Percentiles rank a stretch among this genome's conserved stretches.
Evolutionary conservation across 371 early-diverging fungal species (phyloP).

Genomic region (Haplosporangium sp.): DNA sequence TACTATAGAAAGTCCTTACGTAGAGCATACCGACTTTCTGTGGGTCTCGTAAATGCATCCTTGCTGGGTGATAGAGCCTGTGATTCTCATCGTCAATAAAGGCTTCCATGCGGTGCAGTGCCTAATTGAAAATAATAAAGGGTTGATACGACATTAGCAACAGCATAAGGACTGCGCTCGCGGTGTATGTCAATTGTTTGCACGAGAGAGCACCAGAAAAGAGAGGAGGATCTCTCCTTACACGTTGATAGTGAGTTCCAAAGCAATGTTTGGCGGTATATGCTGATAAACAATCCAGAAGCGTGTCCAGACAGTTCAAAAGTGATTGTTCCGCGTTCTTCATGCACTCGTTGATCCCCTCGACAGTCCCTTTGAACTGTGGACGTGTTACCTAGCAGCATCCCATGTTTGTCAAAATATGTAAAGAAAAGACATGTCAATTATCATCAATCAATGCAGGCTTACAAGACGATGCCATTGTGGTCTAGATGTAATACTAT

Average conservation of each 20-base stretch:
- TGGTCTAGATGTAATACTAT: not conserved
- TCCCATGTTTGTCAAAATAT: not conserved
- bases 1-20: conserved; percentile 19
- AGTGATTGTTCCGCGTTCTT: conserved; percentile 40
- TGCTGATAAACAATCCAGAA: conserved; percentile 49
- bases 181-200: not conserved
- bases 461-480: too few relatives aligned
- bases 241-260: conserved; percentile 53
- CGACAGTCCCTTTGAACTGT: conserved; percentile 37
- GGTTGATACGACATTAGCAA: too few relatives aligned
- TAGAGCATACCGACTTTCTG: conserved; percentile 53
- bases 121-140: conserved; percentile 4
- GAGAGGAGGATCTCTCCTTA: not conserved
- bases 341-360: conserved; percentile 50
- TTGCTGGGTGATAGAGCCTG: conserved; percentile 45
- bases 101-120: conserved; percentile 33
- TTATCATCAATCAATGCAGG: not conserved
- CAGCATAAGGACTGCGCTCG: not conserved
- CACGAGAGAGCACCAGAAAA: not conserved
- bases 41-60: conserved; percentile 51
- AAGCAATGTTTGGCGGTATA: conserved; percentile 52
- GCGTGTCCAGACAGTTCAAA: conserved; percentile 43
- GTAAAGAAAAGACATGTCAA: not conserved
- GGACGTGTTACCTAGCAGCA: conserved; percentile 31
- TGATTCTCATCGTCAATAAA: conserved; percentile 41